Evolutionary conservation across 768 basidiomycete genomes (phyloP).

Genomic region (Tulasnella sp.): DNA sequence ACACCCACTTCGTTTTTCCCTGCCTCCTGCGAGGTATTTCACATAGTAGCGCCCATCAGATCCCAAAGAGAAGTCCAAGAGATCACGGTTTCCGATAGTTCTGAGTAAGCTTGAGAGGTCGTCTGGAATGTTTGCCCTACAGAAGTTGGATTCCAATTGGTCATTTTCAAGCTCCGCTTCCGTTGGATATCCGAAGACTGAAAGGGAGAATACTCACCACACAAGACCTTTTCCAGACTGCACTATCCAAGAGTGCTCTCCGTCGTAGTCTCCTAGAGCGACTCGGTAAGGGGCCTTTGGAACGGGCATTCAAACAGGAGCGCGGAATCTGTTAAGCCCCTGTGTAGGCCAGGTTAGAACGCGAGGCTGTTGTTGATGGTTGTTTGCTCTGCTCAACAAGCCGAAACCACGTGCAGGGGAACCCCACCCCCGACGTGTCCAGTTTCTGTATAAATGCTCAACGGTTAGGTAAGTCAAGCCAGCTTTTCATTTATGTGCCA

Average conservation of each 20-base stretch:
- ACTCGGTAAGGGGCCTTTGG: constrained; percentile 16
- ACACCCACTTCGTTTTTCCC: constrained; percentile 16
- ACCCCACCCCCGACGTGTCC: too few relatives aligned
- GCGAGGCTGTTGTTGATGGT: background rate
- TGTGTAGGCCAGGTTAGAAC: background rate
- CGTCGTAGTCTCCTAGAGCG: constrained; percentile 24
- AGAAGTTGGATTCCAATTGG: background rate
- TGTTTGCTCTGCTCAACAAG: too few relatives aligned
- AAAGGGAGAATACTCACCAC: background rate
- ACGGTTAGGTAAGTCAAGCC: too few relatives aligned
- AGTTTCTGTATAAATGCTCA: too few relatives aligned
- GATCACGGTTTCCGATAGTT: background rate
- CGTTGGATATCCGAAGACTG: background rate
- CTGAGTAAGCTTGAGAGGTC: constrained; percentile 1
- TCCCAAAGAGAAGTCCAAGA: constrained; percentile 28
- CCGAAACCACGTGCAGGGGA: too few relatives aligned
- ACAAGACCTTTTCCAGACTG: constrained; percentile 2
- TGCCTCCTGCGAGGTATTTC: constrained; percentile 9
- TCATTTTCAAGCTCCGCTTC: background rate
- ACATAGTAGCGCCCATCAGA: constrained; percentile 19
- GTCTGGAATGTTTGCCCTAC: constrained; percentile 20
- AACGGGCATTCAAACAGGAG: constrained; percentile 12
- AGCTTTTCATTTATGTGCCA: too few relatives aligned
- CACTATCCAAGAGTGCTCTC: constrained; percentile 6
- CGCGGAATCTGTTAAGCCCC: background rate